Percentiles rank a stretch among this genome's conserved stretches.
phyloP scores from a whole-genome alignment of 1,139 yeast species.

The Candida mesenterica region DNA sequence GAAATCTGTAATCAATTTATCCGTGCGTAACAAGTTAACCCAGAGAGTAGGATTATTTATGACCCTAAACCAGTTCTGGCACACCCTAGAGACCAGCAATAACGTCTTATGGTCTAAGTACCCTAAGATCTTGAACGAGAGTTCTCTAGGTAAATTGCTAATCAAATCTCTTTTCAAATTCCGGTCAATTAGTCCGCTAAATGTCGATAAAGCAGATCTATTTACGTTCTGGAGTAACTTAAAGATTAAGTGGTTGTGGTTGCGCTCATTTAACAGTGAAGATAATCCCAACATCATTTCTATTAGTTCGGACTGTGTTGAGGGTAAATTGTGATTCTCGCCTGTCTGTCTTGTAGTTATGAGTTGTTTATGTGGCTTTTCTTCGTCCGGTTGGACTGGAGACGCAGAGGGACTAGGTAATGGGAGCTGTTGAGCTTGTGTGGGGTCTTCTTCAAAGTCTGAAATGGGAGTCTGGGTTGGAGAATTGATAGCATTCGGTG shows the following conservation, averaged over 20 bases:
- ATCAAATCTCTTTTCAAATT: conserved; percentile 74
- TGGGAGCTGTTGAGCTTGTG: conserved; percentile 45
- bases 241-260: conserved; percentile 52
- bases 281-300: conserved; percentile 36
- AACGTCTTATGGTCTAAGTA: conserved; percentile 66
- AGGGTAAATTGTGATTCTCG: conserved; percentile 30
- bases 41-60: conserved; percentile 62
- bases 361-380: conserved; percentile 8
- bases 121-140: conserved; percentile 66
- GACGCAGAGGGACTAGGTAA: conserved; percentile 72
- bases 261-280: conserved; percentile 34
- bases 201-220: conserved; percentile 66
- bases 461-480: conserved; percentile 40
- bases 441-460: conserved; percentile 26
- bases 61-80: conserved; percentile 64
- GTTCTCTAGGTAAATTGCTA: conserved; percentile 69
- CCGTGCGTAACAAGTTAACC: conserved; percentile 54
- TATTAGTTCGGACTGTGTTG: conserved; percentile 41
- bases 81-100: conserved; percentile 62
- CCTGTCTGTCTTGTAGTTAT: conserved; percentile 11
- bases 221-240: conserved; percentile 63
- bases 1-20: conserved; percentile 47
- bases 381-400: conserved; percentile 44
- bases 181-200: conserved; percentile 56
- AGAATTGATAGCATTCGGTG: conserved; percentile 32